Conservation (phyloP, 495 filamentous ascomycete species). For the Cercophora sp. region DNA sequence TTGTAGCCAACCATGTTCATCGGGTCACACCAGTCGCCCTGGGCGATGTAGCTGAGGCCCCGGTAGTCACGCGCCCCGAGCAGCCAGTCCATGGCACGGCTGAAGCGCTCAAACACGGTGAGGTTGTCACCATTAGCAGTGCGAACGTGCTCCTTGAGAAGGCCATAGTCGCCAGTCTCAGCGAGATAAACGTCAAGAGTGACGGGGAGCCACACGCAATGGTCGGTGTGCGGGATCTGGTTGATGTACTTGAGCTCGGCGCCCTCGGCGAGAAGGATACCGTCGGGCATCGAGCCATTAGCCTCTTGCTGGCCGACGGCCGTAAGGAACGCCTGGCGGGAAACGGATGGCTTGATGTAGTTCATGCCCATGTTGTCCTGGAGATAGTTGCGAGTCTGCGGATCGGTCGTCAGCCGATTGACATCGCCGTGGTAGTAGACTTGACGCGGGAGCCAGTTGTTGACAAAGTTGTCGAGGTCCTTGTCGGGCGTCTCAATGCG, state of each 20-base stretch:
- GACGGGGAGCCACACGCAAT: constrained; percentile 55
- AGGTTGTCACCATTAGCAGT: constrained; percentile 38
- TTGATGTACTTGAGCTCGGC: constrained; percentile 59
- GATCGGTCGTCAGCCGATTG: constrained; percentile 56
- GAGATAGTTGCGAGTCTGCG: constrained; percentile 55
- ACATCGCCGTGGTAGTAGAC: constrained; percentile 56
- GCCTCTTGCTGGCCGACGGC: constrained; percentile 50
- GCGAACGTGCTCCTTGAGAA: constrained; percentile 42
- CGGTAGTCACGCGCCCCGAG: constrained; percentile 46
- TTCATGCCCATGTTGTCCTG: constrained; percentile 61
- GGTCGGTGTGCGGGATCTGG: constrained; percentile 55
- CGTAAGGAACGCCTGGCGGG: constrained; percentile 44
- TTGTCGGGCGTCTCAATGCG: constrained; percentile 52
- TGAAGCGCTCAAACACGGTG: constrained; percentile 52
- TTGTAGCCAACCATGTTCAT: constrained; percentile 59
- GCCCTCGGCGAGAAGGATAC: constrained; percentile 49
- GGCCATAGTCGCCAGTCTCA: constrained; percentile 50
- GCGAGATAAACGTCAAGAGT: constrained; percentile 50
- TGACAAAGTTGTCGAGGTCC: constrained; percentile 55
- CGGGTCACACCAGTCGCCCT: constrained; percentile 58
- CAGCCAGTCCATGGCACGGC: constrained; percentile 53
- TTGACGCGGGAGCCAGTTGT: constrained; percentile 56
- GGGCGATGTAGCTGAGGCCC: constrained; percentile 53
- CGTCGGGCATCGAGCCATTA: constrained; percentile 55
- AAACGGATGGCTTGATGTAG: constrained; percentile 49